phyloP scores from a whole-genome alignment of 23 red algal genomes.

The Cyanidiococcus yangmingshanensis region DNA sequence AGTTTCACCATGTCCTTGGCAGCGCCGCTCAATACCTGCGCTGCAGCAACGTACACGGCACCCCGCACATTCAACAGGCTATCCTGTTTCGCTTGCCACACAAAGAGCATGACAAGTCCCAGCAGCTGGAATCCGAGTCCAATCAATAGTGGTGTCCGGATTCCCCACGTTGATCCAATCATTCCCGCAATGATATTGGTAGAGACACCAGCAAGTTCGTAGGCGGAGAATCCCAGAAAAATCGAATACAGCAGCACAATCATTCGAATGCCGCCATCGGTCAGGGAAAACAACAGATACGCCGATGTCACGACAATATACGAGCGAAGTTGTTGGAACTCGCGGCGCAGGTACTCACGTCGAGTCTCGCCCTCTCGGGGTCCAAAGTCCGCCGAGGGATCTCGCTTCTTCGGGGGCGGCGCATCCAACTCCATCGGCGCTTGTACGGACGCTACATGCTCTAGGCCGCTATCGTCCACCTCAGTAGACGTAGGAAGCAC shows the following conservation, averaged over 20 bases:
- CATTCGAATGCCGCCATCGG: constrained; percentile 18
- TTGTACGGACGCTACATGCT: neutral
- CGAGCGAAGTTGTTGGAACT: neutral
- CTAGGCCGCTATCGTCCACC: neutral
- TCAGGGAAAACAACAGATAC: constrained; percentile 19
- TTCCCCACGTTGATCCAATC: constrained; percentile 13
- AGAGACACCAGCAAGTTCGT: neutral
- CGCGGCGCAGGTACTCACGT: neutral
- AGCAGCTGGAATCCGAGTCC: constrained; percentile 8
- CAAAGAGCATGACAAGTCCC: constrained; percentile 7
- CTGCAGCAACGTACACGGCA: constrained; percentile 5
- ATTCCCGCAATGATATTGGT: constrained; percentile 17
- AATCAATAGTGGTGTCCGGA: constrained; percentile 1
- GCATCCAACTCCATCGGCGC: neutral
- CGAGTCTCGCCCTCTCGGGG: neutral
- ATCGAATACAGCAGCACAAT: constrained; percentile 21
- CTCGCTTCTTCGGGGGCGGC: neutral
- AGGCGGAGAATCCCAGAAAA: constrained; percentile 11
- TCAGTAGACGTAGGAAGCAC: neutral
- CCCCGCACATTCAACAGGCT: neutral
- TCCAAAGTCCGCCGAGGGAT: neutral
- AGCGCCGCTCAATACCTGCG: constrained; percentile 14
- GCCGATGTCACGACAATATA: constrained; percentile 8
- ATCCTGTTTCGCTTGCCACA: neutral
- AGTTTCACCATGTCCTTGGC: constrained; percentile 23